phyloP scores from a whole-genome alignment of 169 alveolate species.

The Blepharisma undulans region DNA sequence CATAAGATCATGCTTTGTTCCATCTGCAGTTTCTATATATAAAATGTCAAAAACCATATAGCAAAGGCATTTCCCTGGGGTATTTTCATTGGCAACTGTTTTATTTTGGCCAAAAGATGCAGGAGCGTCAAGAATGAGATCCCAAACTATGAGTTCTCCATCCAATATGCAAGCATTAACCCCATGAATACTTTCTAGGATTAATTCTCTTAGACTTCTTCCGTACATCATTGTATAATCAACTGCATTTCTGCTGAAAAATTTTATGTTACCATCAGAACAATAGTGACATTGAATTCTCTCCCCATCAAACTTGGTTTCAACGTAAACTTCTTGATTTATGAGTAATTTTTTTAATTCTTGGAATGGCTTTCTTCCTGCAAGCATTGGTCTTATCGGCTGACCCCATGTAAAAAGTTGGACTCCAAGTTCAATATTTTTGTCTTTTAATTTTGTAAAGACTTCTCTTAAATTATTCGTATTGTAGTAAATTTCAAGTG shows the following conservation, averaged over 20 bases:
- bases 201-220: conserved; percentile 36
- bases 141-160: conserved; percentile 81
- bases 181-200: neutral
- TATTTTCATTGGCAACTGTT: conserved; percentile 68
- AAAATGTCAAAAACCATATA: conserved; percentile 72
- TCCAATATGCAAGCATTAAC: conserved; percentile 72
- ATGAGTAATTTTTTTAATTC: conserved; percentile 51
- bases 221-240: conserved; percentile 73
- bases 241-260: conserved; percentile 69
- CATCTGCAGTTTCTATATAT: conserved; percentile 48
- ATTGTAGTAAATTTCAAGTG: conserved; percentile 64
- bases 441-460: conserved; percentile 53
- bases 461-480: conserved; percentile 68
- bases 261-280: conserved; percentile 59
- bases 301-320: conserved; percentile 81
- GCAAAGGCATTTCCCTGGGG: conserved; percentile 58
- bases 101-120: conserved; percentile 78
- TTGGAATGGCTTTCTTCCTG: conserved; percentile 58
- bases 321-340: conserved; percentile 48
- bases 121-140: conserved; percentile 47
- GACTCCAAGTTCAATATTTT: neutral
- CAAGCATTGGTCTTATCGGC: conserved; percentile 81
- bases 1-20: conserved; percentile 55
- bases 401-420: conserved; percentile 62
- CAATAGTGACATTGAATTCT: conserved; percentile 71